Conservation (phyloP, 169 alveolate genomes). For the Cryptosporidium sp. region DNA sequence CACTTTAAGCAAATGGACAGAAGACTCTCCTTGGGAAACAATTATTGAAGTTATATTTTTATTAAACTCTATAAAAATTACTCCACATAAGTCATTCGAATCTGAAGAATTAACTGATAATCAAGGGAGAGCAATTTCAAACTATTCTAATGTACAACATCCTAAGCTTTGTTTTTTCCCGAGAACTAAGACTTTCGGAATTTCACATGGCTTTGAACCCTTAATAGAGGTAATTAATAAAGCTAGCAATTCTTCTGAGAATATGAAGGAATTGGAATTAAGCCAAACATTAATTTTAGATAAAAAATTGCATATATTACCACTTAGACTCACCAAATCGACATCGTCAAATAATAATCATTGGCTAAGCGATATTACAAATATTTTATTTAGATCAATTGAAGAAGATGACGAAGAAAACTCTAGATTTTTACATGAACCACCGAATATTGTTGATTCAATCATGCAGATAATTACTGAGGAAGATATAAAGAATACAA, state of each 20-base stretch:
- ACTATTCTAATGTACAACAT: slow-evolving; percentile 50
- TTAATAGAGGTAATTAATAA: slow-evolving; percentile 8
- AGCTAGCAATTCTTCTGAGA: neutral
- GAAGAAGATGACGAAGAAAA: slow-evolving; percentile 74
- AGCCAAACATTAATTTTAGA: slow-evolving; percentile 1
- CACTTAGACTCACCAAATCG: slow-evolving; percentile 4
- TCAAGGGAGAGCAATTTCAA: slow-evolving; percentile 27
- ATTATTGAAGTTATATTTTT: slow-evolving; percentile 16
- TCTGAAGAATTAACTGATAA: slow-evolving; percentile 51
- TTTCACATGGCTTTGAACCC: slow-evolving; percentile 45
- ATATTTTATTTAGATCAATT: slow-evolving; percentile 62
- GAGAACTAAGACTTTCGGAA: slow-evolving; percentile 59
- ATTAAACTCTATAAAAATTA: slow-evolving; percentile 34
- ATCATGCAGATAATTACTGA: slow-evolving; percentile 29
- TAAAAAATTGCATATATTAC: neutral
- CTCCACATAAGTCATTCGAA: slow-evolving; percentile 20
- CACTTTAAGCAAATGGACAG: slow-evolving; percentile 29
- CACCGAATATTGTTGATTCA: slow-evolving; percentile 48
- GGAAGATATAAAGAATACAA: slow-evolving; percentile 27
- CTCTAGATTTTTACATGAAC: slow-evolving; percentile 25
- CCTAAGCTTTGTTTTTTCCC: slow-evolving; percentile 52
- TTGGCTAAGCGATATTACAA: slow-evolving; percentile 68
- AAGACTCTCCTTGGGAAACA: slow-evolving; percentile 53
- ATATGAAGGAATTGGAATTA: neutral
- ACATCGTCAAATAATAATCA: slow-evolving; percentile 21